A percentile compares a stretch with the other conserved stretches of the same genome.
These are phyloP conservation scores for Apiotrichum mycotoxinovorans DNA, from an alignment of 1,284 basidiomycete genomes.

Conservation along the genomic window DNA sequence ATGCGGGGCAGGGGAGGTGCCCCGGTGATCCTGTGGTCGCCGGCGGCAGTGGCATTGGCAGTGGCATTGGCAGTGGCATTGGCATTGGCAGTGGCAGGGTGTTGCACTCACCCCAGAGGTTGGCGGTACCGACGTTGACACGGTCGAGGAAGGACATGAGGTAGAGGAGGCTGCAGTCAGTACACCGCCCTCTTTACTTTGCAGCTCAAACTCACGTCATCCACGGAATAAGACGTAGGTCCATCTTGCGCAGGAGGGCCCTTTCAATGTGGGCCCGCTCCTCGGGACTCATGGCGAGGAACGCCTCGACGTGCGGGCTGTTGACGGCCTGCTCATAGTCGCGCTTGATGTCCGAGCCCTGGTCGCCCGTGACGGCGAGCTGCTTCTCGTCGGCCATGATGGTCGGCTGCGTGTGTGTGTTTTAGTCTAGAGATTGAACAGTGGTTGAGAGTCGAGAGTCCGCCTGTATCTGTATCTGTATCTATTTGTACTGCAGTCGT, in stretches of 20 bases:
- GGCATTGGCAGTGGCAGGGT: not conserved
- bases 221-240: conserved; percentile 46
- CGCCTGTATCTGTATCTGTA: no score
- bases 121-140: conserved; percentile 51
- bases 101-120: conserved; percentile 29
- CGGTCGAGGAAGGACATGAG: conserved; percentile 53
- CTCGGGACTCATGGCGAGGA: conserved; percentile 35
- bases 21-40: no score
- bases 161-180: conserved; percentile 38
- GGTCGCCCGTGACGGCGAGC: not conserved
- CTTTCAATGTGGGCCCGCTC: conserved; percentile 41
- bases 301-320: conserved; percentile 14
- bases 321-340: not conserved
- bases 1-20: not conserved
- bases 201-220: conserved; percentile 51
- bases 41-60: not conserved
- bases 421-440: not conserved
- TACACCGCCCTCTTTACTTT: no score
- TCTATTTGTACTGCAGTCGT: no score
- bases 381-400: not conserved
- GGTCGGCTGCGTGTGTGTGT: not conserved
- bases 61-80: not conserved
- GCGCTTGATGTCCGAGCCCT: no score
- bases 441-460: no score
- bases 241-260: conserved; percentile 46